Evolutionary conservation across 169 alveolate genomes (phyloP), one percentile per base, ranked within the genome.

Genomic region (Eimeria sp.): DNA sequence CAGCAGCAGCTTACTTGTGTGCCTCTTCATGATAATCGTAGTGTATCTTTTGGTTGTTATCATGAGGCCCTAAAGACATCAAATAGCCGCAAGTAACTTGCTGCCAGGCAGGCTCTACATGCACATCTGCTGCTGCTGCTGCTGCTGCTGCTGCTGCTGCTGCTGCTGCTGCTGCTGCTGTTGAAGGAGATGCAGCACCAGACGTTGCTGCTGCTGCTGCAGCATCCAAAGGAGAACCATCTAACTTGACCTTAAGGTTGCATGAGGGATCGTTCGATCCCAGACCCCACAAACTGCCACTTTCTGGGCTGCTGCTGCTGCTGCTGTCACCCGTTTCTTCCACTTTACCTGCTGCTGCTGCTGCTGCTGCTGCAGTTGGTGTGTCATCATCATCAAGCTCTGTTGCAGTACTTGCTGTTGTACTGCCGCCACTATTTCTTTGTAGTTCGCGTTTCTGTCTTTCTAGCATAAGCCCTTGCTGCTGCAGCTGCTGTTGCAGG

Each of bases 11-110:
- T 72, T 54, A 90, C 95, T 90, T 80, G 88, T 67, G 86, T 30
- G 93, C 96, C 34, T 92, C 96, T 61, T 92, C 90, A 72, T 92
- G 96, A 49, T 92, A 92, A 86, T 92, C 96, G 89, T 84, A 80
- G 88, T 92, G 96, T 4, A 61, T 54, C 88, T 92, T 92, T 58
- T 92, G 96, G 58, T 43, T 86, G 61, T 61, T 84, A 3, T 76
- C 73, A 51, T 92, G 96, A 47, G 96, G 96, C 40, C 96, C 96
- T 16, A 92, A 18, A 54, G 96, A 92, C 80, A 92, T 78, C 27
- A 92, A 58, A 80, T 92, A 92, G 27, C 96, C 96, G 58, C 86
- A 92, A 3, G 96, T 92, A 34, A 92, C 80, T n/a, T 73, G 86
- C 58, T 80, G 84, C 96, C 96, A 92, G 20, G 84, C 93, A 16